Evolutionary conservation across 352 stramenopile genomes (phyloP), one percentile per base, ranked within the genome.

Genomic region (Globisporangium iwayamae): DNA sequence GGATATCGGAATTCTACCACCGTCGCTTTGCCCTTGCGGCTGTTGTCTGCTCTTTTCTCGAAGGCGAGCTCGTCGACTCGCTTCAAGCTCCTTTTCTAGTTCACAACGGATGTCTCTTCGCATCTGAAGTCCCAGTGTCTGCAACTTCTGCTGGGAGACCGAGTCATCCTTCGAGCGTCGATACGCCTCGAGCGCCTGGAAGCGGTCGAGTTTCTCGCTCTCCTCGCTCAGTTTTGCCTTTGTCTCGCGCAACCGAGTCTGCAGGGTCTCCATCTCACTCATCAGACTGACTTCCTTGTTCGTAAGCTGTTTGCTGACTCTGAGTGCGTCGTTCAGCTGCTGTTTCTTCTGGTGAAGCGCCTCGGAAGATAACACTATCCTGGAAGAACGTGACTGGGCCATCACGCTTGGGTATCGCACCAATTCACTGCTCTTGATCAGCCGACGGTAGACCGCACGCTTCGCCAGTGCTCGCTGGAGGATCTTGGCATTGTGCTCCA

Each of bases 71-170:
- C 84, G 69, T 20, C 82, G 68, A 25, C 74, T 56, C 0, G 73
- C 73, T 47, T 93, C 79, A 1, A 86, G 63, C 54, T 90, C 77
- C n/a, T 73, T 72, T 66, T 91, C 84, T 1, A 93, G 68, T 20
- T 90, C 84, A 39, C 79, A 54, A 14, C 82, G 82, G 61, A 91
- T 86, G 16, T 85, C 64, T 30, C 70, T 60, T 2, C 82, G 71
- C 68, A 83, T 88, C 16, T 63, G 55, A 22, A 10, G 51, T 60
- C 89, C 81, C 30, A 82, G 64, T 14, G 78, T 70, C 16, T 74
- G 56, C 16, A 91, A 65, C 16, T 74, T 63, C 22, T 71, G 69
- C 9, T 74, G 60, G 28, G 73, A 73, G 7, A 30, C 22, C 50
- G 79, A 72, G 25, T 87, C 79, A 10, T 87, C 80, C 65, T 89